A percentile compares a stretch with the other conserved stretches of the same genome.
These are phyloP conservation scores for Nemania sp. DNA, from an alignment of 2,329 filamentous ascomycete genomes.

Conservation along the genomic window DNA sequence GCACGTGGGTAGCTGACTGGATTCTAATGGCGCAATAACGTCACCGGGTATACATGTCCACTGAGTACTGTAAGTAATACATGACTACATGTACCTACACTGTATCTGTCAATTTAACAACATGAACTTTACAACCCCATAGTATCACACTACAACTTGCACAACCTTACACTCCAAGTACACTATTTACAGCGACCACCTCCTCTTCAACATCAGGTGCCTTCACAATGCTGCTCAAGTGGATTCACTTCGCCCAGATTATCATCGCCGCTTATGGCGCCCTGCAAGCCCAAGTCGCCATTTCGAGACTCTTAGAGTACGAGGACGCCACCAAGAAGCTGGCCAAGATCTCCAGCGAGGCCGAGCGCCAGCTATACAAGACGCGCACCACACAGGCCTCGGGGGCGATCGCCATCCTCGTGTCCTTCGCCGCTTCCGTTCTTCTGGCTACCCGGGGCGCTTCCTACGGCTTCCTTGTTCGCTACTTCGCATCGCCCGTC, in stretches of 20 bases:
- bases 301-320: slow-evolving; percentile 50
- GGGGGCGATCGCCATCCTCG: slow-evolving; percentile 44
- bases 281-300: slow-evolving; percentile 47
- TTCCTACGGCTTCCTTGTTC: slow-evolving; percentile 23
- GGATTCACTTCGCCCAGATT: slow-evolving; percentile 46
- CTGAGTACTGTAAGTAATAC: too few species aligned
- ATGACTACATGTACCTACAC: too few species aligned
- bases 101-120: too few species aligned
- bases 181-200: not conserved
- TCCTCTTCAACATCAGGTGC: not conserved
- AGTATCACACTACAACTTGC: too few species aligned
- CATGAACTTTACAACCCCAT: too few species aligned
- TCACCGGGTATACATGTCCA: not conserved
- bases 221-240: slow-evolving; percentile 33
- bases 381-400: slow-evolving; percentile 50
- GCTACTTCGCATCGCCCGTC: slow-evolving; percentile 25
- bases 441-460: slow-evolving; percentile 24
- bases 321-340: slow-evolving; percentile 50
- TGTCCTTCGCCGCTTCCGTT: slow-evolving; percentile 30
- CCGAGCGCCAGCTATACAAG: slow-evolving; percentile 47
- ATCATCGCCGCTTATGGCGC: slow-evolving; percentile 48
- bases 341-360: slow-evolving; percentile 50
- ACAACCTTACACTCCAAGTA: too few species aligned
- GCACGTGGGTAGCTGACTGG: slow-evolving; percentile 11
- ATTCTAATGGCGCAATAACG: slow-evolving; percentile 9